Evolutionary conservation across 106 monocot species (phyloP).

Genomic region (Amphibolis antarctica): DNA sequence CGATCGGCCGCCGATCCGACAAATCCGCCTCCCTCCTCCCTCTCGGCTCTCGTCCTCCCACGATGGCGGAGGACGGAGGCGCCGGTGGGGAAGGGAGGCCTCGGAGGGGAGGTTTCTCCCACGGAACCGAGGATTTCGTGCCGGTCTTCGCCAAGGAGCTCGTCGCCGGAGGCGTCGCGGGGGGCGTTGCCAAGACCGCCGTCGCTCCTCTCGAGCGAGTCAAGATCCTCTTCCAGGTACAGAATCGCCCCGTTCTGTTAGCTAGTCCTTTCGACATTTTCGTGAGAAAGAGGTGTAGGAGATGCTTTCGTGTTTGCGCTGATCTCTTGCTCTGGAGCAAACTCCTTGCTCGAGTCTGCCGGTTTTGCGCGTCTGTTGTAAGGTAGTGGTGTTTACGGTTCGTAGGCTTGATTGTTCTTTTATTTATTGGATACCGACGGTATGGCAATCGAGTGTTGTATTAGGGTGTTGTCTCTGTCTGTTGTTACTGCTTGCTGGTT

Average conservation of each 20-base stretch:
- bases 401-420: too few relatives aligned
- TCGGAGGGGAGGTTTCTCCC: slow-evolving; percentile 3
- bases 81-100: slow-evolving; percentile 1
- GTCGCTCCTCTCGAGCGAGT: slow-evolving; percentile 89
- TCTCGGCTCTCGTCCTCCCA: background rate
- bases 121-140: slow-evolving; percentile 24
- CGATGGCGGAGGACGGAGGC: slow-evolving; percentile 1
- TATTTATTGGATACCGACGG: too few relatives aligned
- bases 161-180: slow-evolving; percentile 76
- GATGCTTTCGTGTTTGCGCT: too few relatives aligned
- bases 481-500: too few relatives aligned
- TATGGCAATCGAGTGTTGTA: too few relatives aligned
- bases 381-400: too few relatives aligned
- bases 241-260: background rate
- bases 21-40: background rate
- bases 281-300: too few relatives aligned
- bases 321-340: background rate
- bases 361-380: too few relatives aligned
- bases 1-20: too few relatives aligned
- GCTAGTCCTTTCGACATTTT: too few relatives aligned
- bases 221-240: slow-evolving; percentile 88
- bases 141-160: slow-evolving; percentile 69
- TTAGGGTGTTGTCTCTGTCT: too few relatives aligned
- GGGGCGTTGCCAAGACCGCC: slow-evolving; percentile 83
- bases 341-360: background rate